Conservation (phyloP, 75 land plant species). For the Larix kaempferi region DNA sequence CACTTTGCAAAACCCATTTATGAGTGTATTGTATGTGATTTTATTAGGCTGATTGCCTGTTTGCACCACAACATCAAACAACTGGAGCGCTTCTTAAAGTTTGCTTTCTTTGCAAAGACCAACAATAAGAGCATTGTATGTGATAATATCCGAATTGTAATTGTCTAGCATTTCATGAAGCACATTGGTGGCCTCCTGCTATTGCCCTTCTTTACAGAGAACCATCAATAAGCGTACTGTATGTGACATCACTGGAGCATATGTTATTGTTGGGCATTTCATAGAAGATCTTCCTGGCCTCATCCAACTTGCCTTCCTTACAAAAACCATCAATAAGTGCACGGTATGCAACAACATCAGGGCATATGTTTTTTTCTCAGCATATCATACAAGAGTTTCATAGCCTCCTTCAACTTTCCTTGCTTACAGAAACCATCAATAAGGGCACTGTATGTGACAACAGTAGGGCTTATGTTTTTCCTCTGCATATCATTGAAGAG, state of each 20-base stretch:
- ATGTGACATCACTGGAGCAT: constrained; percentile 7
- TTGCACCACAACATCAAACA: too few relatives aligned
- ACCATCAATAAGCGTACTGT: neutral
- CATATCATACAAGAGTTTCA: constrained; percentile 10
- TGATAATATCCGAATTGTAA: too few relatives aligned
- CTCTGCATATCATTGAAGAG: too few relatives aligned
- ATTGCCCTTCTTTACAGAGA: neutral
- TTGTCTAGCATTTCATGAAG: too few relatives aligned
- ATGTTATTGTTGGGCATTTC: neutral
- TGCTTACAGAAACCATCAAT: constrained; percentile 17
- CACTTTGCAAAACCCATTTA: too few relatives aligned
- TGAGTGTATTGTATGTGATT: too few relatives aligned
- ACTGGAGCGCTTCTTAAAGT: too few relatives aligned
- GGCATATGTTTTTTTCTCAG: constrained; percentile 3
- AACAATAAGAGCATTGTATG: too few relatives aligned
- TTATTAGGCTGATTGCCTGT: too few relatives aligned
- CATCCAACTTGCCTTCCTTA: constrained; percentile 2
- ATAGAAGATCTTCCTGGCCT: constrained; percentile 3
- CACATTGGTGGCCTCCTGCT: too few relatives aligned
- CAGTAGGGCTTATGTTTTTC: neutral
- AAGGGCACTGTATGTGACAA: constrained; percentile 11
- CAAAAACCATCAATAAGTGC: constrained; percentile 8
- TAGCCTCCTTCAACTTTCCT: neutral
- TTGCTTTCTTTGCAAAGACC: neutral
- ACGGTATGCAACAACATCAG: constrained; percentile 8